Conservation (phyloP, 106 monocot genomes). For the Cymbidium sinense region DNA sequence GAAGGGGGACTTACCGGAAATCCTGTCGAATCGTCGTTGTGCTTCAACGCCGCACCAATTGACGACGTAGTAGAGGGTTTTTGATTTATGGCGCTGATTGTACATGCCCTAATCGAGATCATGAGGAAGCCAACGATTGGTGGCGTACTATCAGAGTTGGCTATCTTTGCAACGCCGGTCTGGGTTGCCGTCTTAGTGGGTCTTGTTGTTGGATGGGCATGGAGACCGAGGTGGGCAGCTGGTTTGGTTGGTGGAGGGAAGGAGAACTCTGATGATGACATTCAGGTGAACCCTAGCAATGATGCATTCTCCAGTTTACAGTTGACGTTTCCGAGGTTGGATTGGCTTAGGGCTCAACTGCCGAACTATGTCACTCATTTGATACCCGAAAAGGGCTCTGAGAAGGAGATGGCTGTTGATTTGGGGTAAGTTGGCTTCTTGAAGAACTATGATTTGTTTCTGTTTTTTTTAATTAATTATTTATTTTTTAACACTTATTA, state of each 20-base stretch:
- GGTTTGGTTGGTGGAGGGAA: constrained; percentile 8
- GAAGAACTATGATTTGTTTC: neutral
- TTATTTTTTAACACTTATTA: neutral
- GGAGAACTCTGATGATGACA: neutral
- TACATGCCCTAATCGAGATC: constrained; percentile 38
- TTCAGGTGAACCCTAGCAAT: neutral
- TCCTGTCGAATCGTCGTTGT: neutral
- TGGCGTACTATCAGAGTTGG: constrained; percentile 35
- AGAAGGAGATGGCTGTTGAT: neutral
- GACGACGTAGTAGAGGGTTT: neutral
- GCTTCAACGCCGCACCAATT: neutral
- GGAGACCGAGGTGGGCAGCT: constrained; percentile 57
- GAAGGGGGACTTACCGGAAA: neutral
- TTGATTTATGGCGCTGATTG: constrained; percentile 39
- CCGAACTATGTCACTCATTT: constrained; percentile 1
- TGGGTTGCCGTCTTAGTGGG: constrained; percentile 54
- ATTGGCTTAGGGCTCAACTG: constrained; percentile 18
- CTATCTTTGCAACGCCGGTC: constrained; percentile 40
- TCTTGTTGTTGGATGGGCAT: constrained; percentile 65
- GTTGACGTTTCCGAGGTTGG: constrained; percentile 1
- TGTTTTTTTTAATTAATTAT: no score
- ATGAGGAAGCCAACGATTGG: constrained; percentile 29
- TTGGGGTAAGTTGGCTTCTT: constrained; percentile 14
- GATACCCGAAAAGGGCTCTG: neutral
- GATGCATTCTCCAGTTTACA: neutral